phyloP scores from a whole-genome alignment of 2,329 filamentous ascomycete genomes.

The Aureobasidium sp. region DNA sequence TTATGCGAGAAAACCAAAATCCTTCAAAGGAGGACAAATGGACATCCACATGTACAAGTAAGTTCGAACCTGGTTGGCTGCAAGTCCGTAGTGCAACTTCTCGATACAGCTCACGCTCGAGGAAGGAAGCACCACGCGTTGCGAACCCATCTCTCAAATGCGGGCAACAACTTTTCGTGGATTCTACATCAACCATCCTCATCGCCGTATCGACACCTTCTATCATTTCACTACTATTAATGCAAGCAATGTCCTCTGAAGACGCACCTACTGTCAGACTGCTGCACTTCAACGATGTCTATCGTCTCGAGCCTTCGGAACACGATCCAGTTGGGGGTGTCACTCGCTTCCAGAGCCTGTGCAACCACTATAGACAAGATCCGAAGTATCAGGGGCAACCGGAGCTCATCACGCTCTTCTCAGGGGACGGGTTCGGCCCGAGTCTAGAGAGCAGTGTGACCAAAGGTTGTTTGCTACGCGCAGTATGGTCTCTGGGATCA shows the following conservation, averaged over 20 bases:
- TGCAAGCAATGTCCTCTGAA: background rate
- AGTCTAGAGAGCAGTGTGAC: conserved; percentile 83
- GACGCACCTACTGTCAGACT: conserved; percentile 63
- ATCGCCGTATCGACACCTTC: background rate
- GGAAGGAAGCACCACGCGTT: background rate
- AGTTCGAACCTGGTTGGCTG: background rate
- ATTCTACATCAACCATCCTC: background rate
- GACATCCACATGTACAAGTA: background rate
- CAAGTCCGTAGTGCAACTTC: background rate
- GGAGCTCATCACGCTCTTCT: conserved; percentile 71
- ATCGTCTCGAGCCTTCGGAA: conserved; percentile 71
- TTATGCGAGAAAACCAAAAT: no score
- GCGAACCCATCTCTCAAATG: background rate
- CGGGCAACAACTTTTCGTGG: background rate
- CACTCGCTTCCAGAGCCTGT: conserved; percentile 70
- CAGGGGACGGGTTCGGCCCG: conserved; percentile 87
- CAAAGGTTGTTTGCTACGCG: conserved; percentile 52
- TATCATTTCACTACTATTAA: background rate
- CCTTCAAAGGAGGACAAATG: no score
- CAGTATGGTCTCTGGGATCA: background rate
- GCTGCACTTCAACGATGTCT: conserved; percentile 90
- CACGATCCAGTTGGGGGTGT: conserved; percentile 78
- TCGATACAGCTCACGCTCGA: background rate
- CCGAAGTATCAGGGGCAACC: conserved; percentile 57
- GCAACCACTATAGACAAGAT: conserved; percentile 65